Evolutionary conservation across 371 early-diverging fungal species (phyloP), one percentile per base, ranked within the genome.

Genomic region (Blakeslea trispora): DNA sequence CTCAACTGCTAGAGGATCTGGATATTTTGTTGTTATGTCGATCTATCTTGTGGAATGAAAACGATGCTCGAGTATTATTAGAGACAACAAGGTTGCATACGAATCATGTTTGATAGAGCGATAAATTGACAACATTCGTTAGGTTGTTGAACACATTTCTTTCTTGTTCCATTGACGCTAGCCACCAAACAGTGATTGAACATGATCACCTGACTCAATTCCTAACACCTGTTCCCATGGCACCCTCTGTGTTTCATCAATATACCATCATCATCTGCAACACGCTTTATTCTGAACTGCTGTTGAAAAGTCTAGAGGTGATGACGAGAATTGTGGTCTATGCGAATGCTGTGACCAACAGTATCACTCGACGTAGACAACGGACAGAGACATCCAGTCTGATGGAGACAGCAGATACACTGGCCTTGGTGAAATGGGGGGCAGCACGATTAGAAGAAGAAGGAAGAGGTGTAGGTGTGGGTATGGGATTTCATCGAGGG

Each of bases 381-480:
- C 39, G 14, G 18, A 31, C n/a, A 11, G 52, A 64, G 24, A 50
- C 35, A 39, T 24, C 31, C 14, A 42, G 50, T 1, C 46, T 65
- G 35, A 63, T 71, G 41, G 61, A 64, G 18, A 72, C 64, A 42
- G 40, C 63, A 11, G 71, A 77, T 43, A 62, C 72, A 3, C 18
- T 72, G 5, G 45, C 43, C 1, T 32, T 77, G 8, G 52, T 77
- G 7, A 42, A 50, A 15, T 77, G 78, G 78, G 78, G 74, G 1
- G 57, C 69, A 5, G 71, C 70, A n/a, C 55, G 74, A 21, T 50
- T 77, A 11, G 78, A 77, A 44, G 78, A 74, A 50, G 74, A 77
- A 55, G 68, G 68, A 6, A 57, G 66, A 31, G 78, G 71, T 5
- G 66, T 77, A 5, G 78, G 78, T 17, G 55, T 77, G 5, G 78